Evolutionary conservation across 2,329 filamentous ascomycete genomes (phyloP).

Genomic region (Xylaria sp.): DNA sequence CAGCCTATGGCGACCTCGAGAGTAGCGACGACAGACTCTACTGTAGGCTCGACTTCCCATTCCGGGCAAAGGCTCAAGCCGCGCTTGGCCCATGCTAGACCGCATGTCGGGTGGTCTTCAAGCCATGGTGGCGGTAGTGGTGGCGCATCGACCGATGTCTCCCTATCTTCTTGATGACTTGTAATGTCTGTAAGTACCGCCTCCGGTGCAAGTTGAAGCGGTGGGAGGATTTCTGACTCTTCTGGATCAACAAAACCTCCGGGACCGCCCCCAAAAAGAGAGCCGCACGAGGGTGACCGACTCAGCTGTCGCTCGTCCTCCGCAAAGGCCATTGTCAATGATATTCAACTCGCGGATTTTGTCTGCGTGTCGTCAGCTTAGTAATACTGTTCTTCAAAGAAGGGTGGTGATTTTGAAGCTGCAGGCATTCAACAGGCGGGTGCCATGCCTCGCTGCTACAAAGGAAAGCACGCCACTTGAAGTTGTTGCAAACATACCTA

Average conservation of each 20-base stretch:
- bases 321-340: not conserved
- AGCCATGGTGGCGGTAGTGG: not conserved
- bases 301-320: not conserved
- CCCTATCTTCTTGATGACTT: not conserved
- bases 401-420: not conserved
- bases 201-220: not conserved
- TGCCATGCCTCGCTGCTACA: not conserved
- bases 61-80: conserved; percentile 21
- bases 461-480: not conserved
- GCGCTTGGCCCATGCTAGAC: conserved; percentile 37
- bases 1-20: conserved; percentile 36
- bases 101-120: conserved; percentile 24
- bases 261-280: not conserved
- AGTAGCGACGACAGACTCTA: conserved; percentile 40
- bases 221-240: not conserved
- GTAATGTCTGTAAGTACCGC: not conserved
- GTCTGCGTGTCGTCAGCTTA: not conserved
- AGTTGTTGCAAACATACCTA: not conserved
- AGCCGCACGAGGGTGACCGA: not conserved
- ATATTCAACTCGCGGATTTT: not conserved
- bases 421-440: not conserved
- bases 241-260: not conserved
- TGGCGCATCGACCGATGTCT: not conserved
- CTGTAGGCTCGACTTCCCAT: conserved; percentile 42
- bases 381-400: not conserved